Percentiles rank a stretch among this genome's conserved stretches.
Evolutionary conservation across 2,329 filamentous ascomycete genomes (phyloP).

Genomic region (Diplodia corticola): DNA sequence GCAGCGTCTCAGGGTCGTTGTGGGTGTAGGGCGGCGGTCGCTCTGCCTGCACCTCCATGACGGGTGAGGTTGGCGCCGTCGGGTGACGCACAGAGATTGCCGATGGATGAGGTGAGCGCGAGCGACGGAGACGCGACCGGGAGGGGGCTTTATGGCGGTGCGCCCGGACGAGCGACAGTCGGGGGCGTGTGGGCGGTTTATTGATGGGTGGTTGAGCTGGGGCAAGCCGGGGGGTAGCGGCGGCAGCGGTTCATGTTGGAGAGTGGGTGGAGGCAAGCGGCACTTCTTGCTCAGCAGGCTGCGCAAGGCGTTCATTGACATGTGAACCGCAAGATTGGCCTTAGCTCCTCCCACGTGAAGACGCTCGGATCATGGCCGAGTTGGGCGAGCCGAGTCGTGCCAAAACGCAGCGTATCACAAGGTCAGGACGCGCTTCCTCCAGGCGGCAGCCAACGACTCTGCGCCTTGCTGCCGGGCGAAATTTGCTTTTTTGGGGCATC

Average conservation of each 20-base stretch:
- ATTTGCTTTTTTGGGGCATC: constrained; percentile 4
- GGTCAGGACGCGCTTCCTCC: constrained; percentile 1
- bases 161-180: background rate
- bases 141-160: background rate
- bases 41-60: constrained; percentile 35
- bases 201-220: background rate
- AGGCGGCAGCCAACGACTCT: background rate
- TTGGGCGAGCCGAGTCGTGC: background rate
- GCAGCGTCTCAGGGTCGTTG: constrained; percentile 43
- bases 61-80: constrained; percentile 19
- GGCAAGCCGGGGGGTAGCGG: background rate
- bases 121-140: background rate
- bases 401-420: background rate
- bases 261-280: constrained; percentile 11
- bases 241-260: constrained; percentile 6
- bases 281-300: background rate
- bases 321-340: constrained; percentile 2
- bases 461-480: background rate
- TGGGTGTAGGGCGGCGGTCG: constrained; percentile 46
- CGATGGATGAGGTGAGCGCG: constrained; percentile 9
- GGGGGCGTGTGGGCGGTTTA: background rate
- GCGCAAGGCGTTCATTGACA: constrained; percentile 14
- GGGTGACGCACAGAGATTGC: constrained; percentile 22
- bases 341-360: constrained; percentile 10
- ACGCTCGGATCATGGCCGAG: background rate